These are phyloP conservation scores for Blepharisma stoltei DNA, from an alignment of 73 alveolate species.

Conservation along the genomic window DNA sequence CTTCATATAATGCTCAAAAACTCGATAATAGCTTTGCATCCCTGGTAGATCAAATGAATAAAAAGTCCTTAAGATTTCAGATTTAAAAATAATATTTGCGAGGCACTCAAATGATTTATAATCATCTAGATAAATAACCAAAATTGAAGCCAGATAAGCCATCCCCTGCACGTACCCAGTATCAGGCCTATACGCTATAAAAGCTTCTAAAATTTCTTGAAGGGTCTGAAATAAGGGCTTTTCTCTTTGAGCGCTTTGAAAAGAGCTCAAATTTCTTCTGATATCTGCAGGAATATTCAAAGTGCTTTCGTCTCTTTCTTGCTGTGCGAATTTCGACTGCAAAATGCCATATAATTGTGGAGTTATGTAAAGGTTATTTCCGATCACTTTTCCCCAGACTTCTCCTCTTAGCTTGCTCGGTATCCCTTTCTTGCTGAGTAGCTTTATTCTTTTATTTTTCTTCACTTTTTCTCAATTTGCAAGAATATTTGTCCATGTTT, in stretches of 20 bases:
- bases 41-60: conserved; percentile 63
- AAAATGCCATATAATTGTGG: conserved; percentile 41
- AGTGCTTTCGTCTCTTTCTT: neutral
- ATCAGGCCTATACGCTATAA: conserved; percentile 72
- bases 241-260: conserved; percentile 57
- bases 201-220: conserved; percentile 68
- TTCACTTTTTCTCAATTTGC: conserved; percentile 71
- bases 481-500: conserved; percentile 27
- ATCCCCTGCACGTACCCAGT: conserved; percentile 83
- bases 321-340: conserved; percentile 33
- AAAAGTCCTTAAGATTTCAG: conserved; percentile 59
- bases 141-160: conserved; percentile 77
- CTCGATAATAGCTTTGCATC: conserved; percentile 64
- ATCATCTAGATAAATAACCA: conserved; percentile 69
- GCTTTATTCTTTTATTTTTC: conserved; percentile 49
- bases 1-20: conserved; percentile 70
- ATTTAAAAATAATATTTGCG: conserved; percentile 58
- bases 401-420: conserved; percentile 52
- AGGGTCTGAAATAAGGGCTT: conserved; percentile 48
- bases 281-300: conserved; percentile 8
- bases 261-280: conserved; percentile 60
- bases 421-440: conserved; percentile 49
- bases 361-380: conserved; percentile 54
- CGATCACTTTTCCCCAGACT: conserved; percentile 49
- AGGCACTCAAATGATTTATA: conserved; percentile 67